These are phyloP conservation scores for Xylaria flabelliformis DNA, from an alignment of 495 filamentous ascomycete species.

Conservation along the genomic window DNA sequence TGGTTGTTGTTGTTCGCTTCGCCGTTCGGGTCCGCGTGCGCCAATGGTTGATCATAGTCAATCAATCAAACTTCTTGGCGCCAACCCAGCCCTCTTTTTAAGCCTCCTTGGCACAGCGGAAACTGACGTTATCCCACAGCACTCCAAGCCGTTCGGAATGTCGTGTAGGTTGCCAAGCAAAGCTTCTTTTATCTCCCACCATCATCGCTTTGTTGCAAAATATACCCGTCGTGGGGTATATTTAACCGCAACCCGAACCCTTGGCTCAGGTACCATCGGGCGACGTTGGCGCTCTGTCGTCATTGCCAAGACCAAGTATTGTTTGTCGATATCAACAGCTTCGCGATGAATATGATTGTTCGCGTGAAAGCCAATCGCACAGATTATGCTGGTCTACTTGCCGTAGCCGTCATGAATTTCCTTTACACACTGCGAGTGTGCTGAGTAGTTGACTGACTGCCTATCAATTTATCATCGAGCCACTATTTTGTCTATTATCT, in stretches of 20 bases:
- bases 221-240: constrained; percentile 1
- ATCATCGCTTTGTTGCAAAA: background rate
- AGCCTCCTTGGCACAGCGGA: constrained; percentile 41
- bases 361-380: background rate
- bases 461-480: background rate
- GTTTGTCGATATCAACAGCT: background rate
- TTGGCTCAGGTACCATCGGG: background rate
- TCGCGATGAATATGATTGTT: background rate
- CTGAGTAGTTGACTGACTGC: background rate
- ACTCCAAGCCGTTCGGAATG: constrained; percentile 46
- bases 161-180: constrained; percentile 47
- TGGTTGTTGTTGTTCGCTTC: constrained; percentile 33
- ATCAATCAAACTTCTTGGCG: constrained; percentile 34
- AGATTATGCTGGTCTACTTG: background rate
- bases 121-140: constrained; percentile 43
- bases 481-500: background rate
- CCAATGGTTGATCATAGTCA: constrained; percentile 36
- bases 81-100: constrained; percentile 33
- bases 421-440: background rate
- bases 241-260: constrained; percentile 11
- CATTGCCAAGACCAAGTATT: constrained; percentile 19
- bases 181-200: constrained; percentile 37
- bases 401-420: background rate
- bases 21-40: constrained; percentile 11
- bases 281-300: constrained; percentile 10